Percentiles rank a stretch among this genome's conserved stretches.
Evolutionary conservation across 2,329 filamentous ascomycete species (phyloP).

Genomic region (Botrytis elliptica): DNA sequence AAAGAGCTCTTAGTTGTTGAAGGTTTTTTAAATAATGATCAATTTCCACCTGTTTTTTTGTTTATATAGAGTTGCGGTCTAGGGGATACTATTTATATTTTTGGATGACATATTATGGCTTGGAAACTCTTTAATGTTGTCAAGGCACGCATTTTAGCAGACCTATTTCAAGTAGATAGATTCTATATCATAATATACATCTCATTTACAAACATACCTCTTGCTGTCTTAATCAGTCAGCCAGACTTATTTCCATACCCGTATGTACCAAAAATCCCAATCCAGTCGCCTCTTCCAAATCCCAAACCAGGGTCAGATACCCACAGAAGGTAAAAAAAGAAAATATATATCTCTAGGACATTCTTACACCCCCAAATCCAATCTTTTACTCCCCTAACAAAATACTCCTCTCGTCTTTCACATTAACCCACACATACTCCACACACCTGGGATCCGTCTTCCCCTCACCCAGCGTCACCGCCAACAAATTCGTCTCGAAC

Average conservation of each 20-base stretch:
- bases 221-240: background rate
- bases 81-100: too few relatives aligned
- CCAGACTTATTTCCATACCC: background rate
- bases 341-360: background rate
- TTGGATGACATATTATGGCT: background rate
- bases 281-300: background rate
- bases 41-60: too few relatives aligned
- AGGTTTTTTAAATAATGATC: too few relatives aligned
- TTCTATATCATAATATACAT: background rate
- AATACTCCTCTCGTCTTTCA: conserved; percentile 32
- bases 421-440: conserved; percentile 37
- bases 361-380: background rate
- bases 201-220: background rate
- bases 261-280: background rate
- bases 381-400: conserved; percentile 26
- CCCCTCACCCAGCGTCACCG: conserved; percentile 29
- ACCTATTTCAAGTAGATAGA: too few relatives aligned
- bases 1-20: too few relatives aligned
- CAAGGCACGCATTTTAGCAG: background rate
- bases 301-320: background rate
- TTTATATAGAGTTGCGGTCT: too few relatives aligned
- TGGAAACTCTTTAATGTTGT: background rate
- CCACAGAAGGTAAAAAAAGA: background rate
- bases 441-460: conserved; percentile 36
- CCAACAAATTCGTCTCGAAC: conserved; percentile 37